Evolutionary conservation across 2,329 filamentous ascomycete genomes (phyloP), one percentile per base, ranked within the genome.

Genomic region (Clarireedia monteithiana): DNA sequence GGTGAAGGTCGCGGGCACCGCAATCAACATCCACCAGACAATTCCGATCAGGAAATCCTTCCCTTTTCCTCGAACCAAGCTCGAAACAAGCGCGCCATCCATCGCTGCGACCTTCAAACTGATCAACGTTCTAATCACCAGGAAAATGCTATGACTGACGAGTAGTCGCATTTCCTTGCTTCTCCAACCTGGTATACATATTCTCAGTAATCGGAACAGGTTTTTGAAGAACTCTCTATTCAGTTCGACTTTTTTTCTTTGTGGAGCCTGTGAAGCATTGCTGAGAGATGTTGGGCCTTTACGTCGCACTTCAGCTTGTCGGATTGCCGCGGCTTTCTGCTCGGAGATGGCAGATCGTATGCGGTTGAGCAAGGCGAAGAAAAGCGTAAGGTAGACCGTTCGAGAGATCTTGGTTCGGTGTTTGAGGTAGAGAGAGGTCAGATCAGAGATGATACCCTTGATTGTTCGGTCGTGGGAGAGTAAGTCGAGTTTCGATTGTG

Each of bases 1-100:
- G 42, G 94, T 99, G 70, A 97, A 96, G 0, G 94, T 97, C 1
- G 94, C 94, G 9, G 94, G 94, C 15, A 99, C 80, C 26, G 94
- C 92, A 62, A 99, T 94, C 55, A 92, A 71, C 94, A 99, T 99
- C 94, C 94, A 99, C 91, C 92, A 96, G 5, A 95, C 82, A 64
- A 99, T 84, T 0, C 90, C 85, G 64, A 85, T 84, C 65, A 97
- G 69, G 63, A 99, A 99, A 62, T 95, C 91, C 71, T 84, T 89
- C 15, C 92, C 94, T 63, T 86, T 94, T 2, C 94, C 94, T 71
- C 91, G 86, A 47, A 99, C 91, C 55, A 99, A 75, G 61, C 84
- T 91, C 73, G 94, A 96, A 58, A 99, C 94, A 58, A 99, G 82
- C 59, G 85, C 85, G 47, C 94, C 94, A 72, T 99, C 94, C 77